These are phyloP conservation scores for Herpotrichia juniperi DNA, from an alignment of 2,329 filamentous ascomycete genomes.

Conservation along the genomic window DNA sequence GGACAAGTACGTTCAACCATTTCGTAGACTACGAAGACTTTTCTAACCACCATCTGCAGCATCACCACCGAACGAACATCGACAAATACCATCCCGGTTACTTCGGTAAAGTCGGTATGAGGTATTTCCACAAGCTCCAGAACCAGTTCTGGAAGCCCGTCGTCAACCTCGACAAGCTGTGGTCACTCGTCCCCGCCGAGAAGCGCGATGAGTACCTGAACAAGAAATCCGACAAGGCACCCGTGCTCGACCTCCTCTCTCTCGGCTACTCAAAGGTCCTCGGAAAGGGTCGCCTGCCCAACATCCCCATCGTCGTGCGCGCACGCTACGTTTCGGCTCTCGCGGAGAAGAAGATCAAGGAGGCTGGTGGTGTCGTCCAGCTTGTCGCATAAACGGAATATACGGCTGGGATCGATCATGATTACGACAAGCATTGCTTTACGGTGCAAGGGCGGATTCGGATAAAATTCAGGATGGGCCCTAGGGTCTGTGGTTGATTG, in stretches of 20 bases:
- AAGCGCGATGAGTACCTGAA: constrained; percentile 90
- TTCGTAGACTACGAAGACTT: neutral
- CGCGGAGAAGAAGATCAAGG: constrained; percentile 98
- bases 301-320: constrained; percentile 91
- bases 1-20: constrained; percentile 54
- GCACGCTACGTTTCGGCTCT: constrained; percentile 94
- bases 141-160: constrained; percentile 99
- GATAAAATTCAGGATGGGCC: constrained; percentile 31
- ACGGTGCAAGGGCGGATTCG: neutral
- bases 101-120: constrained; percentile 89
- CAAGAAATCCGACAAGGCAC: constrained; percentile 88
- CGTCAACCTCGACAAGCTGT: constrained; percentile 99
- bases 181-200: constrained; percentile 92
- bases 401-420: constrained; percentile 3
- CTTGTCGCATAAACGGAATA: constrained; percentile 77
- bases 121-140: constrained; percentile 80
- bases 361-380: constrained; percentile 94
- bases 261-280: constrained; percentile 99
- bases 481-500: constrained; percentile 32
- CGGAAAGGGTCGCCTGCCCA: constrained; percentile 94
- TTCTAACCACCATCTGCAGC: constrained; percentile 55
- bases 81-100: constrained; percentile 97
- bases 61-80: constrained; percentile 95
- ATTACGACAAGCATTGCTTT: constrained; percentile 2
- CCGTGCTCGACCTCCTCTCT: constrained; percentile 95